Conservation (phyloP, 2,329 filamentous ascomycete species). For the Aureobasidium subglaciale region DNA sequence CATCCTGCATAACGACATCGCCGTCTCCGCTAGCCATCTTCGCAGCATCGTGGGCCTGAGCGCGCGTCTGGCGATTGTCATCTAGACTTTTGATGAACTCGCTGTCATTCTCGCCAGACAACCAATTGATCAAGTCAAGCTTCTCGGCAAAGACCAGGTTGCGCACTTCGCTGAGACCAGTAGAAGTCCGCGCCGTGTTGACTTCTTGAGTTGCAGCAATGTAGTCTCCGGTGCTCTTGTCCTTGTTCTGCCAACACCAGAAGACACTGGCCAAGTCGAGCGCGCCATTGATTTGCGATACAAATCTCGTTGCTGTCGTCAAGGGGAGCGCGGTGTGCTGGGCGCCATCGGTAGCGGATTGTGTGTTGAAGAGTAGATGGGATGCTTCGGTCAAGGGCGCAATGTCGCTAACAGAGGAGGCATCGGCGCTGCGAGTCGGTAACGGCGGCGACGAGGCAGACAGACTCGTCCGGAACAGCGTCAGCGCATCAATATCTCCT, state of each 20-base stretch:
- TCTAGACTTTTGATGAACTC: conserved; percentile 86
- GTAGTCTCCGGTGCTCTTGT: conserved; percentile 84
- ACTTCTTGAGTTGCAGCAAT: conserved; percentile 74
- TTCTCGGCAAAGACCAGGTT: conserved; percentile 89
- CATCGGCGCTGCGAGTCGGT: conserved; percentile 64
- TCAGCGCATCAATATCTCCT: conserved; percentile 55
- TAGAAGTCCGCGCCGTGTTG: conserved; percentile 60
- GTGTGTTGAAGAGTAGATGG: conserved; percentile 43
- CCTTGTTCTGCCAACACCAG: conserved; percentile 92
- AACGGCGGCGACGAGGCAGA: conserved; percentile 61
- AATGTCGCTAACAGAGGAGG: conserved; percentile 53
- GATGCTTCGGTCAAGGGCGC: conserved; percentile 66
- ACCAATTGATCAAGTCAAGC: conserved; percentile 85
- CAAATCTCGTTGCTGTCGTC: conserved; percentile 70
- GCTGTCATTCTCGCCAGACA: conserved; percentile 74
- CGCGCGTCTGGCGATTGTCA: conserved; percentile 48
- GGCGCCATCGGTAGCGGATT: conserved; percentile 20
- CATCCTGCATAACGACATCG: conserved; percentile 34
- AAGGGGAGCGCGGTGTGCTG: conserved; percentile 50
- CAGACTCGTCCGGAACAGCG: conserved; percentile 78
- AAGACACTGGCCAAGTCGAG: conserved; percentile 91
- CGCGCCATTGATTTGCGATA: conserved; percentile 50
- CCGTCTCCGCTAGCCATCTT: conserved; percentile 28
- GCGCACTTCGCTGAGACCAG: conserved; percentile 63
- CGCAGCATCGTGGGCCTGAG: conserved; percentile 46